phyloP scores from a whole-genome alignment of 2,329 filamentous ascomycete genomes.

The Aureobasidium sp. region DNA sequence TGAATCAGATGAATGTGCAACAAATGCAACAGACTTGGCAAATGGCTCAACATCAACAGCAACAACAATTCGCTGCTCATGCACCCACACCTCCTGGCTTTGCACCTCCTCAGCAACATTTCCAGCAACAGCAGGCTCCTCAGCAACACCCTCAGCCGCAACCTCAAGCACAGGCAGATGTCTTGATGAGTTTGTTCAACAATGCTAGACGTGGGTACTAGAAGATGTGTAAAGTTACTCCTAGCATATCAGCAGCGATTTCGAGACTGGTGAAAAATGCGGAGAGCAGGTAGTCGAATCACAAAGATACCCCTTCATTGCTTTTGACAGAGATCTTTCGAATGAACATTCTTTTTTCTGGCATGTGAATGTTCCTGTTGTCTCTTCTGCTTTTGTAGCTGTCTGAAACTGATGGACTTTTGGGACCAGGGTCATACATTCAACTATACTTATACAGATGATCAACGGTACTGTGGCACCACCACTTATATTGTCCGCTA shows the following conservation, averaged over 20 bases:
- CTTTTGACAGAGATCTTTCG: not conserved
- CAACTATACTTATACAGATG: not conserved
- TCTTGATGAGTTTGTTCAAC: conserved; percentile 1
- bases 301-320: not conserved
- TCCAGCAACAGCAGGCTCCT: not conserved
- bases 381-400: no score
- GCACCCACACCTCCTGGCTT: not conserved
- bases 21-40: not conserved
- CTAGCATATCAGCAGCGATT: not conserved
- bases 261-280: not conserved
- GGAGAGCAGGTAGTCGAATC: not conserved
- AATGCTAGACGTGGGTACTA: conserved; percentile 11
- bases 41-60: not conserved
- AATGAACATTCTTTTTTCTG: not conserved
- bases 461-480: not conserved
- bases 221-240: no score
- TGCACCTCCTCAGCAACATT: not conserved
- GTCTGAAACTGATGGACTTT: no score
- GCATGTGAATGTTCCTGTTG: not conserved
- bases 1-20: not conserved
- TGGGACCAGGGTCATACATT: not conserved
- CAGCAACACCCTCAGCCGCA: not conserved
- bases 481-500: not conserved
- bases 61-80: not conserved
- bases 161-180: conserved; percentile 1